Evolutionary conservation across 306 rosid genomes (phyloP).

Genomic region (Vachellia pachyceras): DNA sequence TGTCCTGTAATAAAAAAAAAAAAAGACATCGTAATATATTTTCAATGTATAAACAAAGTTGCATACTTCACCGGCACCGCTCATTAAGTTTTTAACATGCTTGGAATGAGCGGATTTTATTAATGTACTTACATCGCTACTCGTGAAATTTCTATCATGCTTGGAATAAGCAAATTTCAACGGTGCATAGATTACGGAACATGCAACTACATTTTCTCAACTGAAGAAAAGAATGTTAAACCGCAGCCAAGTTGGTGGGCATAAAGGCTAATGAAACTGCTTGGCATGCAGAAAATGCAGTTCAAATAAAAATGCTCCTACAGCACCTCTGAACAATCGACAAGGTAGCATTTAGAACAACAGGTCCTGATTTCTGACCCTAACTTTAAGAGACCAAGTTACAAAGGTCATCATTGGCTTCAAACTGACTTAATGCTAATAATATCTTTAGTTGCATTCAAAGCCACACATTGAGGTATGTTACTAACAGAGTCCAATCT

Average conservation of each 20-base stretch:
- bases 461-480: neutral
- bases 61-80: neutral
- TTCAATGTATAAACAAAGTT: neutral
- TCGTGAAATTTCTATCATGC: neutral
- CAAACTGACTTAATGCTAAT: neutral
- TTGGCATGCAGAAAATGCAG: neutral
- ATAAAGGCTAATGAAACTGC: neutral
- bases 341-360: neutral
- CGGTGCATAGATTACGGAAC: neutral
- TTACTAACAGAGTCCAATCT: neutral
- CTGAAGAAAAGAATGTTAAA: neutral
- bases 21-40: neutral
- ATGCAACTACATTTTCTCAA: neutral
- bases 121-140: neutral
- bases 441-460: neutral
- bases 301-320: neutral
- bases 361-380: too few species aligned
- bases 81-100: neutral
- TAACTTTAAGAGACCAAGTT: neutral
- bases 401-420: neutral
- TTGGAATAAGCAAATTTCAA: neutral
- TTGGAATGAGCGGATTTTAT: neutral
- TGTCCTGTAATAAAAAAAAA: conserved; percentile 7
- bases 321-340: too few species aligned
- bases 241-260: neutral